Conservation (phyloP, 2,329 filamentous ascomycete genomes). For the Trichophyton schoenleinii region DNA sequence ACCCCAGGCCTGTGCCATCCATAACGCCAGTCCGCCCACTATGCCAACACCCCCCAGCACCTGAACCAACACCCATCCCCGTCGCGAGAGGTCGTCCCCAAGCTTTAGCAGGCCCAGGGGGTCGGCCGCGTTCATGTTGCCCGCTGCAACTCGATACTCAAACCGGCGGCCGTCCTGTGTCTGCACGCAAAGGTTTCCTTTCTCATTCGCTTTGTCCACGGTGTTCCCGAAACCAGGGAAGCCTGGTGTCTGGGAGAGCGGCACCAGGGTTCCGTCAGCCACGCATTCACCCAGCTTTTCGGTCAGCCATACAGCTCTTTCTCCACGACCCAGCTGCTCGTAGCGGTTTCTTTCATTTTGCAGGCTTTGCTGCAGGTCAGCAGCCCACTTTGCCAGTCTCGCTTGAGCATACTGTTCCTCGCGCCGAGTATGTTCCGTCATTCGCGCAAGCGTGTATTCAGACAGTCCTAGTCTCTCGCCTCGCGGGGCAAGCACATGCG, state of each 20-base stretch:
- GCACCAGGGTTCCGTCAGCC: conserved; percentile 50
- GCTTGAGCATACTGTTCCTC: conserved; percentile 54
- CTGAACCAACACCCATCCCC: conserved; percentile 57
- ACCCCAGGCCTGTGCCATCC: conserved; percentile 34
- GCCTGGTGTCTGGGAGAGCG: conserved; percentile 32
- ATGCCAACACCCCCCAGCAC: conserved; percentile 62
- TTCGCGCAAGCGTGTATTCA: conserved; percentile 49
- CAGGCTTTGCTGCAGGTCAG: conserved; percentile 64
- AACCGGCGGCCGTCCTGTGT: conserved; percentile 18
- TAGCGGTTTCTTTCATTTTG: conserved; percentile 60
- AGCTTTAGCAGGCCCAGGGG: conserved; percentile 66
- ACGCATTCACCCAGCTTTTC: conserved; percentile 55
- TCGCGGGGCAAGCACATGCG: conserved; percentile 18
- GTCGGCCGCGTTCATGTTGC: conserved; percentile 48
- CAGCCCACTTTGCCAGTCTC: conserved; percentile 69
- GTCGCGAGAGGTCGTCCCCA: conserved; percentile 51
- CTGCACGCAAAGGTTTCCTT: conserved; percentile 17
- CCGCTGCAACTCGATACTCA: conserved; percentile 21
- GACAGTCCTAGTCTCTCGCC: conserved; percentile 21
- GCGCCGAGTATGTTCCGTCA: conserved; percentile 46
- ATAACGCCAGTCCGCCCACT: conserved; percentile 58
- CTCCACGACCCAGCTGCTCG: conserved; percentile 47
- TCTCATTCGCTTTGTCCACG: conserved; percentile 8
- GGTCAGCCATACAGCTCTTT: conserved; percentile 57
- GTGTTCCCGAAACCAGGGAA: conserved; percentile 20